These are phyloP conservation scores for Dendrocalamus sinicus DNA, from an alignment of 176 grass and related monocot genomes.

Conservation along the genomic window DNA sequence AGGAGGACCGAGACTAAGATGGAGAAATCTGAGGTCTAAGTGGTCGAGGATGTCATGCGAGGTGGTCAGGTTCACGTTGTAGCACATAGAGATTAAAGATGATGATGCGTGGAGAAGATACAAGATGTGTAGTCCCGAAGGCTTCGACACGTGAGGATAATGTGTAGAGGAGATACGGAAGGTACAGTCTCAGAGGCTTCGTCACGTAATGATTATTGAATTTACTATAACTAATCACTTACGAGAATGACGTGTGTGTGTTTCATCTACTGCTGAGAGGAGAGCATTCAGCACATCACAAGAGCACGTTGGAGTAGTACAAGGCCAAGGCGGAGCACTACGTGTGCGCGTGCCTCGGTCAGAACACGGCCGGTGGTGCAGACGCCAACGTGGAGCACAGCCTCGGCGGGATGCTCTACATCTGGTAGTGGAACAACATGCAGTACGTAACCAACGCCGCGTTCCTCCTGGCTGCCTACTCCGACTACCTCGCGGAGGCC, in stretches of 20 bases:
- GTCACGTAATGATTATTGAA: too few relatives aligned
- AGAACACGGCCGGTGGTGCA: constrained; percentile 44
- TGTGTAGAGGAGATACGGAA: too few relatives aligned
- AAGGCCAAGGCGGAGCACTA: constrained; percentile 76
- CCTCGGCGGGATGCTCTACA: constrained; percentile 70
- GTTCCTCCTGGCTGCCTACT: constrained; percentile 58
- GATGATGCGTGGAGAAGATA: too few relatives aligned
- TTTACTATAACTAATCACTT: background rate
- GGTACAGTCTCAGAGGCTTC: too few relatives aligned
- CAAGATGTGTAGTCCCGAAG: too few relatives aligned
- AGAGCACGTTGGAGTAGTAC: constrained; percentile 68
- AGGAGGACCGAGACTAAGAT: too few relatives aligned
- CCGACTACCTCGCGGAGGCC: constrained; percentile 52
- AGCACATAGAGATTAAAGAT: too few relatives aligned
- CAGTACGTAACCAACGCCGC: constrained; percentile 77
- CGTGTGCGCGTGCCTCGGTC: constrained; percentile 67
- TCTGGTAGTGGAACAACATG: constrained; percentile 90
- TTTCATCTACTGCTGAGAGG: constrained; percentile 61
- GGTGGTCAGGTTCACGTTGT: too few relatives aligned
- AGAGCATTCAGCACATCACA: constrained; percentile 41
- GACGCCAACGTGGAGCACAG: constrained; percentile 71
- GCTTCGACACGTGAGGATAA: too few relatives aligned
- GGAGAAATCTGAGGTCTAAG: too few relatives aligned
- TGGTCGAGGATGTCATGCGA: too few relatives aligned
- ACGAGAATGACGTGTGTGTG: background rate